These are phyloP conservation scores for Diplocarpon rosae DNA, from an alignment of 2,329 filamentous ascomycete species.

Conservation along the genomic window DNA sequence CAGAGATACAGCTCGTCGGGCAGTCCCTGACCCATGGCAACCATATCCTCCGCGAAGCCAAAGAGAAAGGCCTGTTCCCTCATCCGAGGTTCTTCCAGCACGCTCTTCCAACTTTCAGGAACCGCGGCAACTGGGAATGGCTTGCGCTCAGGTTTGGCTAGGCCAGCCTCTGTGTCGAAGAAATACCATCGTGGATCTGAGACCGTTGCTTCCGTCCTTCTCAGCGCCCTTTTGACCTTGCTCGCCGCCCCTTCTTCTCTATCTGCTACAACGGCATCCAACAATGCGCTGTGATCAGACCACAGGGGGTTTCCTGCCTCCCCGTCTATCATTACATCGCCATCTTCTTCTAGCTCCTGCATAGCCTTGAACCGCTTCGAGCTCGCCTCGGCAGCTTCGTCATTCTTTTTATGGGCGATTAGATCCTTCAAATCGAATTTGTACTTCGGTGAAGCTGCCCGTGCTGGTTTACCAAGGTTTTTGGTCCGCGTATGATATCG, in stretches of 20 bases:
- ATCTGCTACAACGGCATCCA: slow-evolving; percentile 34
- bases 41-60: slow-evolving; percentile 47
- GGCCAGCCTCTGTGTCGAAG: slow-evolving; percentile 31
- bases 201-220: slow-evolving; percentile 47
- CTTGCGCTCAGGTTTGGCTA: slow-evolving; percentile 9
- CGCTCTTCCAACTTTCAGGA: slow-evolving; percentile 15
- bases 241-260: slow-evolving; percentile 31
- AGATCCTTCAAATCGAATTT: slow-evolving; percentile 54
- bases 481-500: slow-evolving; percentile 7
- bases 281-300: slow-evolving; percentile 27
- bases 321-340: neutral
- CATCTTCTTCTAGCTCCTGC: slow-evolving; percentile 17
- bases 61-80: slow-evolving; percentile 50
- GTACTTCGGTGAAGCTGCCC: slow-evolving; percentile 43
- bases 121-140: slow-evolving; percentile 20
- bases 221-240: slow-evolving; percentile 44
- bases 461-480: slow-evolving; percentile 32
- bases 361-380: slow-evolving; percentile 30
- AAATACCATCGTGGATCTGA: slow-evolving; percentile 45
- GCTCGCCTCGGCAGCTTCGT: slow-evolving; percentile 48
- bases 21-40: slow-evolving; percentile 34
- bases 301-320: slow-evolving; percentile 3
- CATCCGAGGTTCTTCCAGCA: slow-evolving; percentile 35
- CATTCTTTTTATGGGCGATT: slow-evolving; percentile 45
- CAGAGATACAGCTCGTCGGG: slow-evolving; percentile 57